Evolutionary conservation across 495 filamentous ascomycete species (phyloP), one percentile per base, ranked within the genome.

Genomic region (Ramalina intermedia): DNA sequence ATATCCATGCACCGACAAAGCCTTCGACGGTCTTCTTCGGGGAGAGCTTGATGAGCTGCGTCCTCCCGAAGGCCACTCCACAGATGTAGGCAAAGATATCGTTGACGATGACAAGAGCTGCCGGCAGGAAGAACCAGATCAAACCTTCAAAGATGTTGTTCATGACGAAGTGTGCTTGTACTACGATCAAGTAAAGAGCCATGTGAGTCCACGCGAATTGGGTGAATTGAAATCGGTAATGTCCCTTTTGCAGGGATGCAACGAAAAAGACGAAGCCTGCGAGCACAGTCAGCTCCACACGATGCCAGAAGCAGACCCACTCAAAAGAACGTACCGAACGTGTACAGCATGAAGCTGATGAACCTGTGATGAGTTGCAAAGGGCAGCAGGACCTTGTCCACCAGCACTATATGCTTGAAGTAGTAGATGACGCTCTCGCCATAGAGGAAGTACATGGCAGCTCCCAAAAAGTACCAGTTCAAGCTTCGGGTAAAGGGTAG

Each of bases 1-100:
- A 89, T 57, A 93, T 70, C 93, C 93, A 99, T 18, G 93, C 93
- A 49, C 93, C 93, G 37, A 96, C 70, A 63, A 99, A 99, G 21
- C 93, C 93, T 65, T 99, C 93, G 38, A 96, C 91, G 1, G 93
- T 99, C 80, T 99, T 99, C 74, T 99, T 99, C 2, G 93, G 93
- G 1, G 89, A 96, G 20, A 99, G 72, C 69, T 96, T 94, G 68
- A 99, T 99, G 40, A 99, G 74, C 62, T 94, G 93, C 14, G 93
- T 99, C 43, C 87, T 77, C 37, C 93, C 93, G 62, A 99, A 94
- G 8, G 87, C 88, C 59, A 99, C 96, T 53, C 93, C 93, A 64
- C 87, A 94, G 52, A 99, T 76, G 60, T 99, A 99, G 61, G 93
- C 93, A 59, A 94, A 96, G 52, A 96, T 99, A 64, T 99, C 93